These are phyloP conservation scores for Psilocybe subaeruginosa DNA, from an alignment of 768 basidiomycete species.

Conservation along the genomic window DNA sequence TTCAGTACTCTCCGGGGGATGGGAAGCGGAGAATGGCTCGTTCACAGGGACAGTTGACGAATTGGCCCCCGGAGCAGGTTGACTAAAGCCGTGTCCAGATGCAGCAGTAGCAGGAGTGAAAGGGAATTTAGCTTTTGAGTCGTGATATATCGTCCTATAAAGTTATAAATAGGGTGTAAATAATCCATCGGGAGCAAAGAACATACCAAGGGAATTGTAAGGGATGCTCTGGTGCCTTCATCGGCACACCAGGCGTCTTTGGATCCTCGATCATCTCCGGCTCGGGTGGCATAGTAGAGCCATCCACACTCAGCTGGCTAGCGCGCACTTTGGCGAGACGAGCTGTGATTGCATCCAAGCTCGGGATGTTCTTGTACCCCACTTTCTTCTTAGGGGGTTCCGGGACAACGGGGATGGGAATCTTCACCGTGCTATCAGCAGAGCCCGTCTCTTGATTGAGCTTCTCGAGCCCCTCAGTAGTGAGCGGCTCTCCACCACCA, in stretches of 20 bases:
- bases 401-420: conserved; percentile 21
- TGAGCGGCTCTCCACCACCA: conserved; percentile 56
- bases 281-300: conserved; percentile 73
- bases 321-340: conserved; percentile 66
- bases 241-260: conserved; percentile 73
- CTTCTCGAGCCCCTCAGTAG: conserved; percentile 66
- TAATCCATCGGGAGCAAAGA: conserved; percentile 5
- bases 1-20: conserved; percentile 65
- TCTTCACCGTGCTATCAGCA: conserved; percentile 20
- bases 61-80: conserved; percentile 20
- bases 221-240: conserved; percentile 82
- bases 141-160: conserved; percentile 87
- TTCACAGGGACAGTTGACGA: conserved; percentile 22
- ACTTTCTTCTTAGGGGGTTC: conserved; percentile 40
- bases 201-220: conserved; percentile 82
- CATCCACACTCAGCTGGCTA: conserved; percentile 62
- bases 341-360: conserved; percentile 83
- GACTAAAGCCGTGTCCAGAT: conserved; percentile 20
- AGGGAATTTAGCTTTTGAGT: conserved; percentile 76
- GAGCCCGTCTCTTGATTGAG: conserved; percentile 56
- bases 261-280: conserved; percentile 82
- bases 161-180: conserved; percentile 1
- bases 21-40: conserved; percentile 33
- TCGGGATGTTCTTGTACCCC: conserved; percentile 91
- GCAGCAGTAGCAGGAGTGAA: conserved; percentile 49